phyloP scores from a whole-genome alignment of 2,329 filamentous ascomycete genomes.

The Colletotrichum scovillei region DNA sequence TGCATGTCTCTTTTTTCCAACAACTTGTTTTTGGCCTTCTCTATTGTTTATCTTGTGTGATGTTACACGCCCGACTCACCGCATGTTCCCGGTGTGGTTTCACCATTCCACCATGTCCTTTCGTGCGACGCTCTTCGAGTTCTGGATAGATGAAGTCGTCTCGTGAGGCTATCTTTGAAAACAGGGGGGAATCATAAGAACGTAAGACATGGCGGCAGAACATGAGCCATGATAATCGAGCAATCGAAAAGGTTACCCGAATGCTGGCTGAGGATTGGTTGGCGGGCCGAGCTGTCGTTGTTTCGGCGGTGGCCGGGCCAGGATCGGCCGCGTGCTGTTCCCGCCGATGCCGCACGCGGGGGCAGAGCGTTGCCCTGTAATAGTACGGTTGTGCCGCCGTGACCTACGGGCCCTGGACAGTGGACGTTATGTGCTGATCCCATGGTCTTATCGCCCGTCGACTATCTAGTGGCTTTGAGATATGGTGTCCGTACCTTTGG shows the following conservation, averaged over 20 bases:
- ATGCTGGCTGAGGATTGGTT: neutral
- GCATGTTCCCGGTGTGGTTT: neutral
- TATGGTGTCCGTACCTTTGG: neutral
- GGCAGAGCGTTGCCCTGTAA: neutral
- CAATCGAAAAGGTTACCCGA: no score
- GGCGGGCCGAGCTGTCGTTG: neutral
- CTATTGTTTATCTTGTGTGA: neutral
- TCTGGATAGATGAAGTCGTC: neutral
- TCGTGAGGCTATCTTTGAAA: neutral
- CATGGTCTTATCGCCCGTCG: neutral
- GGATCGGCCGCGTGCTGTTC: neutral
- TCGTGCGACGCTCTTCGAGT: neutral
- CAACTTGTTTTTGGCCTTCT: neutral
- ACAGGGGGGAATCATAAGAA: neutral
- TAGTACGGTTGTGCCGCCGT: neutral
- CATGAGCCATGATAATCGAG: no score
- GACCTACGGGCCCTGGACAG: neutral
- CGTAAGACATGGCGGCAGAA: neutral
- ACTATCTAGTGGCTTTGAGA: neutral
- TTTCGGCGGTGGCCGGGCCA: neutral
- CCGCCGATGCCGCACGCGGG: neutral
- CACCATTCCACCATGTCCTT: neutral
- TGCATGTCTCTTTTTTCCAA: neutral
- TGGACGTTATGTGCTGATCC: neutral
- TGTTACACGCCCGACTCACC: neutral